Evolutionary conservation across 179 eudicot species (phyloP).

Genomic region (Sideroxylon spinosum): DNA sequence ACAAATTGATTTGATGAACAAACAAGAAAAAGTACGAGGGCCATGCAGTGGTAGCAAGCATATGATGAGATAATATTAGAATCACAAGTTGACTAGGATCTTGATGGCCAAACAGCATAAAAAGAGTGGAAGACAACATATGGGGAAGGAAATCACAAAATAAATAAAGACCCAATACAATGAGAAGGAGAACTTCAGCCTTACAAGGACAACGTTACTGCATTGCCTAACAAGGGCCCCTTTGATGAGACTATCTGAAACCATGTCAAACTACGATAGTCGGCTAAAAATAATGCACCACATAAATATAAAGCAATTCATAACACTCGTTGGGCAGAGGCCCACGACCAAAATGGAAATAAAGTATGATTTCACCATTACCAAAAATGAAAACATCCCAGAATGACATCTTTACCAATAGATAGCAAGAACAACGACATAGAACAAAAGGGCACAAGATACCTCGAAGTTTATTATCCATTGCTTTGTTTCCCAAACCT

Average conservation of each 20-base stretch:
- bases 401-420: background rate
- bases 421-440: slow-evolving; percentile 16
- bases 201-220: background rate
- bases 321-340: background rate
- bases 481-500: slow-evolving; percentile 93
- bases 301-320: background rate
- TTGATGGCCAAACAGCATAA: background rate
- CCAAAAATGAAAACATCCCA: background rate
- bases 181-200: background rate
- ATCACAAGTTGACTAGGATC: background rate
- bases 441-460: slow-evolving; percentile 30
- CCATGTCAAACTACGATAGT: too few species aligned
- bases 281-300: too few species aligned
- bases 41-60: too few species aligned
- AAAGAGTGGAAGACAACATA: background rate
- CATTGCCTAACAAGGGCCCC: too few species aligned
- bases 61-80: background rate
- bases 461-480: slow-evolving; percentile 93
- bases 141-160: too few species aligned
- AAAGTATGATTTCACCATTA: background rate
- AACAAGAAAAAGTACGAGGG: too few species aligned
- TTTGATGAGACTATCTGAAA: too few species aligned
- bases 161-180: background rate
- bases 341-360: background rate
- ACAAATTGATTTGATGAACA: background rate